Evolutionary conservation across 2,329 filamentous ascomycete genomes (phyloP).

Genomic region (Trichoderma guizhouense): DNA sequence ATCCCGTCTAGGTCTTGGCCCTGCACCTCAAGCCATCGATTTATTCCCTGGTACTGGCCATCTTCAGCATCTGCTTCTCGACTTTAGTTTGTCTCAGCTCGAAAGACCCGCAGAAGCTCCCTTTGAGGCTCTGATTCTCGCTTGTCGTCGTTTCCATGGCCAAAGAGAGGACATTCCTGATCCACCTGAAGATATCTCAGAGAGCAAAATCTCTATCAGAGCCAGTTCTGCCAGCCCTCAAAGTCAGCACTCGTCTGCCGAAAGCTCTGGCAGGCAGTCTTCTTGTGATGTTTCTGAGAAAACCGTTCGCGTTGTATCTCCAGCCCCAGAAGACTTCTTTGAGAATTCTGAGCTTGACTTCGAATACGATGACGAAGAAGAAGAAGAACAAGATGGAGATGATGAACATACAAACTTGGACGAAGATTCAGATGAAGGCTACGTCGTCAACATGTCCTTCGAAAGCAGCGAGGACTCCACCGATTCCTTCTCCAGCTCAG

Average conservation of each 20-base stretch:
- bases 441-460: not conserved
- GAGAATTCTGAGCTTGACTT: not conserved
- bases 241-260: not conserved
- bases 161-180: constrained; percentile 8
- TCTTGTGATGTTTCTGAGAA: not conserved
- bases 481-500: not conserved
- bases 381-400: not conserved
- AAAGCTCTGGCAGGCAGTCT: not conserved
- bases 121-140: constrained; percentile 31
- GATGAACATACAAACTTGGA: not conserved
- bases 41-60: constrained; percentile 27
- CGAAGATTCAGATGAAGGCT: not conserved
- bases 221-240: not conserved
- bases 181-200: not conserved
- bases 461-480: not conserved
- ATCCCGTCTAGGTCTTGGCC: constrained; percentile 35
- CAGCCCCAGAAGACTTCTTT: not conserved
- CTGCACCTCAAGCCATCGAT: constrained; percentile 22
- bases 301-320: not conserved
- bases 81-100: constrained; percentile 30
- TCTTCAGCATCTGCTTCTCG: constrained; percentile 27
- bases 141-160: constrained; percentile 36
- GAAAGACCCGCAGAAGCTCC: constrained; percentile 23
- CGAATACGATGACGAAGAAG: not conserved
- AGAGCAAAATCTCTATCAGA: not conserved